Percentiles rank a stretch among this genome's conserved stretches.
Evolutionary conservation across 2,329 filamentous ascomycete genomes (phyloP).

Genomic region (Fusarium udum): DNA sequence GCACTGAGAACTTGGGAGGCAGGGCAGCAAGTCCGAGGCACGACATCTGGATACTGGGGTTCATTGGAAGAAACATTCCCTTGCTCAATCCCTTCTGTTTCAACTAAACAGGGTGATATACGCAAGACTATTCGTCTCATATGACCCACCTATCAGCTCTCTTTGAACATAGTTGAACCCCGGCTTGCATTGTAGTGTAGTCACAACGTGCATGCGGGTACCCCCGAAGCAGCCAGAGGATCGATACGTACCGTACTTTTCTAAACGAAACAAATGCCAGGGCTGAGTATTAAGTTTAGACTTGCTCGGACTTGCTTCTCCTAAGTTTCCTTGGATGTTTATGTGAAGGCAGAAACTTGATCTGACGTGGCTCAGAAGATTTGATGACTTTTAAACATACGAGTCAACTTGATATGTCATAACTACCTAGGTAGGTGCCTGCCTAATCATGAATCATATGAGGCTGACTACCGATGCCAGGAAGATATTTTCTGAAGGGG

Average conservation of each 20-base stretch:
- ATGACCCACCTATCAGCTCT: slow-evolving; percentile 22
- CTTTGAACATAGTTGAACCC: slow-evolving; percentile 10
- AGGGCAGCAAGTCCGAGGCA: background rate
- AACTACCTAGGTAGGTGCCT: background rate
- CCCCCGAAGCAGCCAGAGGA: slow-evolving; percentile 12
- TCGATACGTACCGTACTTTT: slow-evolving; percentile 2
- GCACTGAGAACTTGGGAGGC: background rate
- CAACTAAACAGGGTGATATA: background rate
- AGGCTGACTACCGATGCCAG: background rate
- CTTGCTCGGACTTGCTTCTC: background rate
- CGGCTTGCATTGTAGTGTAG: slow-evolving; percentile 13
- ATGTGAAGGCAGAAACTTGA: background rate
- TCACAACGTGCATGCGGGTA: slow-evolving; percentile 29
- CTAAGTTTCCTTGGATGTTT: background rate
- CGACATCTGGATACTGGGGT: background rate
- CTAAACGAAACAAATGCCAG: slow-evolving; percentile 1
- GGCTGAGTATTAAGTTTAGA: slow-evolving; percentile 8
- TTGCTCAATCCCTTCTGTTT: background rate
- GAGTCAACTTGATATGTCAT: background rate
- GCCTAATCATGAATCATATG: background rate
- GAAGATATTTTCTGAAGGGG: background rate
- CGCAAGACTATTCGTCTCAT: background rate
- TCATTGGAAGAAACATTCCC: background rate
- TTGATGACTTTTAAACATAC: background rate
- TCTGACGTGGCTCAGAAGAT: background rate